Evolutionary conservation across 1,284 basidiomycete species (phyloP), one percentile per base, ranked within the genome.

Genomic region (Moesziomyces globuligerus): DNA sequence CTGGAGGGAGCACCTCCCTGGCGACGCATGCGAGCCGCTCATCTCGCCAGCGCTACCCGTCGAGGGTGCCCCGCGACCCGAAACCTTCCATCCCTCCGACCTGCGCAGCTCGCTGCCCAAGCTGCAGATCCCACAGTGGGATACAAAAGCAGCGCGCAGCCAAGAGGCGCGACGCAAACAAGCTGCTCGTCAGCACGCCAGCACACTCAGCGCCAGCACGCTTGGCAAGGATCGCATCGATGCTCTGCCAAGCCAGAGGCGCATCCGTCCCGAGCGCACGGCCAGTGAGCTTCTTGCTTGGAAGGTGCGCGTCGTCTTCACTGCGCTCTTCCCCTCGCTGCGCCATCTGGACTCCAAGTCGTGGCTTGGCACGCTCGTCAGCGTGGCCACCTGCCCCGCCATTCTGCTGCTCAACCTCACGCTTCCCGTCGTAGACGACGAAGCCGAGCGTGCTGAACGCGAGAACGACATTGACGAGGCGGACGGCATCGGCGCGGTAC

Each of bases 381-480:
- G 90, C 0, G 74, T 96, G 15, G 87, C 94, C 53, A 93, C 93
- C 7, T 89, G 89, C 0, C 95, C 95, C 0, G 92, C 94, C 0
- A 89, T 98, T 7, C 85, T 96, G 80, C 85, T 87, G 11, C 85
- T 98, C 48, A 97, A 94, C 0, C 76, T 97, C 17, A 98, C 95
- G 0, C 85, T 97, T 7, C 94, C 94, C 3, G 94, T 98, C 4
- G 91, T 94, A 2, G 84, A 85, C 48, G 85, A 86, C 64, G 82
- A 83, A 7, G 74, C 78, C 1, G 80, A 34, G 87, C 89, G 73
- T 83, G 86, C 46, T n/a, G 57, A 49, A 28, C 59, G 41, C 24
- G 56, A 66, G 24, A 42, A 48, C 4, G 55, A 55, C 23, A 25
- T 15, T 78, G 76, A 26, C 55, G 77, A 20, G 80, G 67, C 61